Percentiles rank a stretch among this genome's conserved stretches.
Conservation (phyloP, 2,329 filamentous ascomycete species). For the Sclerotinia minor region DNA sequence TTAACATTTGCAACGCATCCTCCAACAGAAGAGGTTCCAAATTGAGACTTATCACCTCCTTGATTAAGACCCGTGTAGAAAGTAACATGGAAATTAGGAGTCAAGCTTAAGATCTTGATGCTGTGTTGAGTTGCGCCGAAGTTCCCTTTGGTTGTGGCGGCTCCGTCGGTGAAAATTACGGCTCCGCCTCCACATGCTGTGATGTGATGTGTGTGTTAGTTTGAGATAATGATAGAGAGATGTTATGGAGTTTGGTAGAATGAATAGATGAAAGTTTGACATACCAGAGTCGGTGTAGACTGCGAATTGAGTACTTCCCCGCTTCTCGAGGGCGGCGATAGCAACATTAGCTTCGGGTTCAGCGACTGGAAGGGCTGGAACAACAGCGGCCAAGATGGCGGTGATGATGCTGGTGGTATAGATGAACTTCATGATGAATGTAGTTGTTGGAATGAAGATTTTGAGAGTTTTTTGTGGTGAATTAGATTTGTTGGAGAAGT, state of each 20-base stretch:
- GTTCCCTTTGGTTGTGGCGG: slow-evolving; percentile 5
- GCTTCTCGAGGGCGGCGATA: background rate
- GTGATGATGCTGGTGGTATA: slow-evolving; percentile 21
- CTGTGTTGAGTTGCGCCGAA: slow-evolving; percentile 16
- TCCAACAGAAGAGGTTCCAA: background rate
- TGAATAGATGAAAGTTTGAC: background rate
- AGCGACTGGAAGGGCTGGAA: background rate
- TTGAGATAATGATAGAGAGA: too few species aligned
- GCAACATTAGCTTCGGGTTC: slow-evolving; percentile 1
- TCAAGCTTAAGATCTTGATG: slow-evolving; percentile 6
- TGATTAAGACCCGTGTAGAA: slow-evolving; percentile 4
- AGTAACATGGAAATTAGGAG: background rate
- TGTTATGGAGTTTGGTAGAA: background rate
- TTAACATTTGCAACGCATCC: background rate
- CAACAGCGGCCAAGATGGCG: slow-evolving; percentile 8
- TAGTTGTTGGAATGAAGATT: background rate
- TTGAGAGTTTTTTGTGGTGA: background rate
- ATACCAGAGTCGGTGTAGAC: slow-evolving; percentile 19
- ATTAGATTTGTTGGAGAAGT: background rate
- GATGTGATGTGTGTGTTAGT: background rate
- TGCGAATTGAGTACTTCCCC: slow-evolving; percentile 10
- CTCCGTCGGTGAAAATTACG: background rate
- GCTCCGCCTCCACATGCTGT: slow-evolving; percentile 11
- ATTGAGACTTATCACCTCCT: slow-evolving; percentile 5
- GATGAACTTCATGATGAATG: slow-evolving; percentile 17